These are phyloP conservation scores for Macrophomina pseudophaseolina DNA, from an alignment of 2,329 filamentous ascomycete species.

Conservation along the genomic window DNA sequence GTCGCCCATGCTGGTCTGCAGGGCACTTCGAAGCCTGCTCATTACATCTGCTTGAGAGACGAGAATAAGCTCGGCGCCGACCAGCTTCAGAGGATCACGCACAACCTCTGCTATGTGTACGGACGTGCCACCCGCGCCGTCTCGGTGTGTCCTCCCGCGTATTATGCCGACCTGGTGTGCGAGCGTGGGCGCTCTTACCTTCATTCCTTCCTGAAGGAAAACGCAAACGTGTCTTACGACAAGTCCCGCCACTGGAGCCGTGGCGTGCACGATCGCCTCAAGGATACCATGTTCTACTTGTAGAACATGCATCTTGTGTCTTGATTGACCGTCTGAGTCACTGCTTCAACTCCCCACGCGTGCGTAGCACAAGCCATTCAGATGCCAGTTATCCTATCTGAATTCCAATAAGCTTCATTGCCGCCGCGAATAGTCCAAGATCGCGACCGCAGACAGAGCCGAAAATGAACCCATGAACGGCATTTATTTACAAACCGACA, in stretches of 20 bases:
- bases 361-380: background rate
- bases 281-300: conserved; percentile 27
- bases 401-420: background rate
- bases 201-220: conserved; percentile 23
- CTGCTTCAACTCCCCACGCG: conserved; percentile 15
- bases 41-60: conserved; percentile 70
- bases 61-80: conserved; percentile 61
- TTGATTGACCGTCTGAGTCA: background rate
- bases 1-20: conserved; percentile 80
- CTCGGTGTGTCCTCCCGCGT: conserved; percentile 82
- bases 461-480: background rate
- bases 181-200: conserved; percentile 76
- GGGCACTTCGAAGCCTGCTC: conserved; percentile 80
- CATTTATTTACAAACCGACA: background rate
- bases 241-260: conserved; percentile 14
- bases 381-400: background rate
- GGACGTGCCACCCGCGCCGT: conserved; percentile 85
- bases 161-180: conserved; percentile 86
- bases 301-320: conserved; percentile 3
- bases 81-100: conserved; percentile 73
- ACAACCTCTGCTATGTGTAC: conserved; percentile 81
- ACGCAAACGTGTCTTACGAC: conserved; percentile 9
- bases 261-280: conserved; percentile 24
- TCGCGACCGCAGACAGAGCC: no score
- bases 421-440: background rate